Base-by-base conservation (phyloP, 306 rosid genomes). In the Lotus japonicus region DNA sequence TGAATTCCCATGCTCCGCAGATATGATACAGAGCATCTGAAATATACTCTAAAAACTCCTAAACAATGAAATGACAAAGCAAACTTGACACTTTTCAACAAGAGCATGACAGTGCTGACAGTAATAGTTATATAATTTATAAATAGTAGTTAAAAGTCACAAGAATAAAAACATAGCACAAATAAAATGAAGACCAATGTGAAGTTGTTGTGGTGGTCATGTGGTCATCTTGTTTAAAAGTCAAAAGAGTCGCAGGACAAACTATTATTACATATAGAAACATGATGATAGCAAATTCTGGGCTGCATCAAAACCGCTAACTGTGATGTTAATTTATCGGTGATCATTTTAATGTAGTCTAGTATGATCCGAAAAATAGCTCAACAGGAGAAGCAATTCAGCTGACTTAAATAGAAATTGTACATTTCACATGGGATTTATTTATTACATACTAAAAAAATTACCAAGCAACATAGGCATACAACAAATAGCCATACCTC, bases 401-500 rank as follows among this genome's bases (percentile, higher is more conserved):
- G 36, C 5, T 8, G 19, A 16, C 19, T 48, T 18, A 38, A 58
- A 35, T 39, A 5, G 41, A 35, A 71, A 71, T 21, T 58, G 28
- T 33, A 71, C 48, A 19, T 48, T 59, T 56, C 44, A 15, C 9
- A 16, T 41, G 43, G 11, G 10, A 21, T 26, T 46, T 31, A 42
- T 13, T 13, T 5, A 17, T 12, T 26, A 21, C 28, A 1, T 43
- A 31, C 43, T 15, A 57, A 42, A 44, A 45, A 56, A 56, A 46
- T 44, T 31, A 45, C 13, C 50, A 45, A 70, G 14, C 14, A 33
- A 48, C 52, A 58, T 12, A 46, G 17, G 52, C 61, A 49, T 61
- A 61, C 62, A 50, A 69, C n/a, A 14, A 11, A 69, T 49, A 38
- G 21, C 4, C n/a, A 53, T 50, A 72, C 69, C 69, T 60, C 28